Base-by-base conservation (phyloP, 768 basidiomycete species). In the Tylopilus felleus region DNA sequence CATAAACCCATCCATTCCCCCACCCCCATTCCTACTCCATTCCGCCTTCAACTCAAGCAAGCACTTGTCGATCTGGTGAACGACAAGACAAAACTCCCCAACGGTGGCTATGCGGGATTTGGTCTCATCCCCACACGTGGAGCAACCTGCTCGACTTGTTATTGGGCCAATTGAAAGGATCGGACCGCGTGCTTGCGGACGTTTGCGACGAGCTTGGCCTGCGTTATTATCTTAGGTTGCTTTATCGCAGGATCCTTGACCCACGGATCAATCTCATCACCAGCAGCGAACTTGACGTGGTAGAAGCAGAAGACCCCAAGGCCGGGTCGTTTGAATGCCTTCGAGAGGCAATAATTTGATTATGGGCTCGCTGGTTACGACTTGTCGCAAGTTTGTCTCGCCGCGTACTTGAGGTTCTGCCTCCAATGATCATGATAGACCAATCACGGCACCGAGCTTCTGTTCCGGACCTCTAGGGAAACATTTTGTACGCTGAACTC, bases 101-200 rank as follows among this genome's bases (percentile, higher is more conserved):
- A 33, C 0, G 55, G 60, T 1, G 55, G 61, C 2, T 58, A 58
- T 22, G 45, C 53, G 1, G 53, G 56, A 5, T 62, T 50, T 0
- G 51, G 60, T 28, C 59, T 61, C 23, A 28, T n/a, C 8, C 61
- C 5, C 47, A 55, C 29, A 36, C 47, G 1, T n/a, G 35, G 2
- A 13, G 3, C 10, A 43, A 55, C 1, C 8, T 47, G 2, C 1
- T 62, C 3, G n/a, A 28, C 1, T n/a, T 7, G 0, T 19, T 61
- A 19, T 7, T 29, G 10, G 46, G 23, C 7, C 61, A 62, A 39
- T 16, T 62, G 28, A 62, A 59, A 54, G 58, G 58, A 22, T 21
- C 41, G 0, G 58, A 61, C 35, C 42, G 53, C 5, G 27, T 31
- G 1, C 54, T 59, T 6, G 58, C 47, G 1, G 47, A 53, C 16